Base-by-base conservation (phyloP, 495 filamentous ascomycete genomes). In the Letharia lupina region DNA sequence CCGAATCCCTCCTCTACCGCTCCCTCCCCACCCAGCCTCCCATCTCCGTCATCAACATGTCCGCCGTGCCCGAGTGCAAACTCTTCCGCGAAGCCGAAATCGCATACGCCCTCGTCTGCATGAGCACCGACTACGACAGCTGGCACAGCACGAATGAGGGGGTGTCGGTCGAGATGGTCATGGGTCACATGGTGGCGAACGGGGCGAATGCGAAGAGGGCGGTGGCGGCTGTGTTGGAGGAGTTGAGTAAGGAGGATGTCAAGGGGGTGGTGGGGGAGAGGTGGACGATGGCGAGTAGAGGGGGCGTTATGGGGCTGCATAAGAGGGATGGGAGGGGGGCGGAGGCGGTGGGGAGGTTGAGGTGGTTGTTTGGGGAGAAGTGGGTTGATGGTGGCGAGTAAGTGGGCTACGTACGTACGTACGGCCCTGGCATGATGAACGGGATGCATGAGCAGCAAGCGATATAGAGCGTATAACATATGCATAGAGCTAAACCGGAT, bases 61-160 rank as follows among this genome's bases (percentile, higher is more conserved):
- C 89, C 62, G 86, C 88, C 33, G 82, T 98, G n/a, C 94, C 94
- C 35, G 94, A 99, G 80, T 88, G 93, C 42, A 98, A 98, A 80
- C 86, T 99, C 16, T 94, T 94, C 39, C 83, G 89, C 42, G 94
- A 99, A 80, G 95, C 95, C 7, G 95, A 99, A 79, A 88, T 99
- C 69, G 89, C 88, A 20, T 97, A 96, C 73, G 91, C 93, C 79
- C 93, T 97, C 85, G 93, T 99, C 70, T 97, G 93, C 81, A 99
- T 99, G 95, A 87, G 89, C 39, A 99, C 94, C 33, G 94, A 99
- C 78, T 99, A 99, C 72, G 95, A 99, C 77, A 96, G 93, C 84
- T 98, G 94, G 94, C 89, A 77, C 63, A 80, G 80, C 8, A 86
- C 84, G 57, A 89, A 87, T 50, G 86, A 84, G 64, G 78, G 79